phyloP scores from a whole-genome alignment of 306 rosid genomes.

The Prunus dulcis region DNA sequence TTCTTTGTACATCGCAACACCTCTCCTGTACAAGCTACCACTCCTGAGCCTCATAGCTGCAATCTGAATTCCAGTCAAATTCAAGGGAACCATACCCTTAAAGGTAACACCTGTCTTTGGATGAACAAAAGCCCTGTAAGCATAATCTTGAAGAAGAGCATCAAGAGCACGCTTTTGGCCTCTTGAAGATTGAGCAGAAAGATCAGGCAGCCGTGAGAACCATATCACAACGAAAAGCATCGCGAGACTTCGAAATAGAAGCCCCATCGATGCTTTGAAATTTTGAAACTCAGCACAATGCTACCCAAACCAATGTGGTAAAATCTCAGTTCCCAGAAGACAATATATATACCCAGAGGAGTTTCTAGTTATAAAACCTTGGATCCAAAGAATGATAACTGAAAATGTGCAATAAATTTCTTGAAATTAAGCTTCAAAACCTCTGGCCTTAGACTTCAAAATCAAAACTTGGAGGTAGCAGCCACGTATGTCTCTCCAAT shows the following conservation, averaged over 20 bases:
- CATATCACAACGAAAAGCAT: slow-evolving; percentile 44
- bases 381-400: slow-evolving; percentile 27
- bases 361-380: neutral
- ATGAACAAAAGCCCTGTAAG: slow-evolving; percentile 28
- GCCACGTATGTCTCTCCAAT: slow-evolving; percentile 30
- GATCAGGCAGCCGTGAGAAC: slow-evolving; percentile 38
- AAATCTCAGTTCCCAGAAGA: slow-evolving; percentile 12
- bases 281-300: slow-evolving; percentile 38
- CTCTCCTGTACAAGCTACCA: slow-evolving; percentile 81
- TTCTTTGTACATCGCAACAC: slow-evolving; percentile 55
- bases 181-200: slow-evolving; percentile 39
- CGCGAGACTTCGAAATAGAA: slow-evolving; percentile 47
- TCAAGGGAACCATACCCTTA: slow-evolving; percentile 27
- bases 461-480: slow-evolving; percentile 22
- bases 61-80: slow-evolving; percentile 36
- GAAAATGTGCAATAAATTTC: slow-evolving; percentile 32
- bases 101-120: slow-evolving; percentile 34
- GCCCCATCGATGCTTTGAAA: slow-evolving; percentile 57
- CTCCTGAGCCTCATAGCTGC: slow-evolving; percentile 50
- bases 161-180: slow-evolving; percentile 18
- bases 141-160: slow-evolving; percentile 41
- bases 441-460: slow-evolving; percentile 15
- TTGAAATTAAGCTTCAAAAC: slow-evolving; percentile 20
- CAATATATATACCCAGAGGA: slow-evolving; percentile 15
- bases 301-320: slow-evolving; percentile 12